phyloP scores from a whole-genome alignment of 495 filamentous ascomycete species.

The Talaromyces borbonicus region DNA sequence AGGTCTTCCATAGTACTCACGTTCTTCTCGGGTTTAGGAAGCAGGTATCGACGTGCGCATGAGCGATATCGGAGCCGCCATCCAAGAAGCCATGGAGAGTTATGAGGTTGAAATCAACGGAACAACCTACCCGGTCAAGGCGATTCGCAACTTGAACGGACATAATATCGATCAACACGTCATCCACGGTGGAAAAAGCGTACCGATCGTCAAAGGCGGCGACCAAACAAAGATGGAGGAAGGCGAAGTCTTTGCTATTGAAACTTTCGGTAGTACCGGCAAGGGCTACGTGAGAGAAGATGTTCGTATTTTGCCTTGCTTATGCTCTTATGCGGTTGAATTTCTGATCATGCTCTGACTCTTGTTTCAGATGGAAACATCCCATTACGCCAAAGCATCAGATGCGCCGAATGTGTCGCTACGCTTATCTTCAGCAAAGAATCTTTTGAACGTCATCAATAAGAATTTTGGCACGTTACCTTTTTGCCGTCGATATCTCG shows the following conservation, averaged over 20 bases:
- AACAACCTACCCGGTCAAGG: conserved; percentile 69
- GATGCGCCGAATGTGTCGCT: conserved; percentile 59
- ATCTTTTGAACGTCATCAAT: conserved; percentile 72
- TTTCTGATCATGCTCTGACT: neutral
- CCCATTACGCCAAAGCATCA: conserved; percentile 60
- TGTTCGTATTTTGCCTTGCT: conserved; percentile 30
- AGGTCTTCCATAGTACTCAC: too few relatives aligned
- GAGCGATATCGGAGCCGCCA: conserved; percentile 62
- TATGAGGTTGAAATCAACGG: conserved; percentile 76
- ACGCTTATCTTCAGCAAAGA: conserved; percentile 67
- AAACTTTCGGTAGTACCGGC: conserved; percentile 89
- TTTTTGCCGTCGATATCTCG: conserved; percentile 78
- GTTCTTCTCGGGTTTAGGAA: too few relatives aligned
- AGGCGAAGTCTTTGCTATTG: conserved; percentile 85
- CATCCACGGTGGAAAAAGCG: conserved; percentile 84
- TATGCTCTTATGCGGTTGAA: neutral
- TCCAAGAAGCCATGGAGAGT: conserved; percentile 85
- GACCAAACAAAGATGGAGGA: conserved; percentile 90
- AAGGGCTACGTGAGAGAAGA: conserved; percentile 78
- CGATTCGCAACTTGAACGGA: conserved; percentile 80
- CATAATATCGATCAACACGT: conserved; percentile 79
- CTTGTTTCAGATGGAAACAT: conserved; percentile 48
- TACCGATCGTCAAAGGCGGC: conserved; percentile 76
- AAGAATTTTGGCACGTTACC: conserved; percentile 89
- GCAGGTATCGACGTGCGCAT: conserved; percentile 77